Conservation (phyloP, 805 yeast species). For the Maudiozyma barnettii region DNA sequence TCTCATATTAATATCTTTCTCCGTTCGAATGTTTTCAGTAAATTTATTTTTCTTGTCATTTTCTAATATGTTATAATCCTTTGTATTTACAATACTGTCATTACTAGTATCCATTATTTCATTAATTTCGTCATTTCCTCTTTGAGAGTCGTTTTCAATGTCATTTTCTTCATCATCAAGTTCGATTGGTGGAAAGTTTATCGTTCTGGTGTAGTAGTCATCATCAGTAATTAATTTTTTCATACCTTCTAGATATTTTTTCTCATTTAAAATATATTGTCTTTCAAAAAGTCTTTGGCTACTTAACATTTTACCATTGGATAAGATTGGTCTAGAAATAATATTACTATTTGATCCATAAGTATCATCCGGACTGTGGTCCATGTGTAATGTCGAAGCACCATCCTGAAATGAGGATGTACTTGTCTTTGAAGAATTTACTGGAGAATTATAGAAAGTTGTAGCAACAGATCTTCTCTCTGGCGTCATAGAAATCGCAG, state of each 20-base stretch:
- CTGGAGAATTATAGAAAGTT: background rate
- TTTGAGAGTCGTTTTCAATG: conserved; percentile 13
- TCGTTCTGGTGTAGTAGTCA: conserved; percentile 55
- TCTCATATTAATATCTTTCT: background rate
- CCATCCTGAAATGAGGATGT: background rate
- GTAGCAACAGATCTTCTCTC: background rate
- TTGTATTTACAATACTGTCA: background rate
- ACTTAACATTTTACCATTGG: background rate
- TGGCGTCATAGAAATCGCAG: background rate
- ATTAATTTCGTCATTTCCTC: background rate
- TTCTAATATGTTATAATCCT: background rate
- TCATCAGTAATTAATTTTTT: conserved; percentile 57
- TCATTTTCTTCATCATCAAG: conserved; percentile 8
- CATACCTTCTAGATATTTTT: conserved; percentile 53
- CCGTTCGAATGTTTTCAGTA: background rate
- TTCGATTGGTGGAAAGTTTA: conserved; percentile 29
- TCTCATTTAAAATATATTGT: conserved; percentile 45
- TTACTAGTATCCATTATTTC: background rate
- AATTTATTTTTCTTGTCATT: background rate
- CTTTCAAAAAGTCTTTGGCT: conserved; percentile 13
- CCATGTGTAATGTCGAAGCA: background rate
- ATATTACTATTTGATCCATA: background rate
- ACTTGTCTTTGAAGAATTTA: background rate
- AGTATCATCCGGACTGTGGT: background rate
- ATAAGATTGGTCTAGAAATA: background rate